Percentiles rank a stretch among this genome's conserved stretches.
These are phyloP conservation scores for Cucumis melo DNA, from an alignment of 306 rosid species.

Conservation along the genomic window DNA sequence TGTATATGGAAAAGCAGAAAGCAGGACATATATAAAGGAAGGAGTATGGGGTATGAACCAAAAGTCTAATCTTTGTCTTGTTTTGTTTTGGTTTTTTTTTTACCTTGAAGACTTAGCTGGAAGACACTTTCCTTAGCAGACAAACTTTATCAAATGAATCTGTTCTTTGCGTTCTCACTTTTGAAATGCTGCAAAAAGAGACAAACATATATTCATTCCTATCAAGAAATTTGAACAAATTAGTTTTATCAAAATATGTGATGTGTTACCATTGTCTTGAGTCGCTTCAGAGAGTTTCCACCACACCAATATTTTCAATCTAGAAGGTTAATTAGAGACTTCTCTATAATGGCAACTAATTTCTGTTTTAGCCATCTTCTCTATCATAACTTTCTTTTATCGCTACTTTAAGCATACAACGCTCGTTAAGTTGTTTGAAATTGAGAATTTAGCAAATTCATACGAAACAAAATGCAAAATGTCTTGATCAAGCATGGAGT, in stretches of 20 bases:
- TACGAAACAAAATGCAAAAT: no score
- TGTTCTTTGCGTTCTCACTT: not conserved
- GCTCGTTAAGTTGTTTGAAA: no score
- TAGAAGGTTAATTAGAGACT: not conserved
- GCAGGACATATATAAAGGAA: not conserved
- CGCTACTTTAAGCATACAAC: no score
- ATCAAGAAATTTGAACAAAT: not conserved
- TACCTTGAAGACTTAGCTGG: conserved; percentile 1
- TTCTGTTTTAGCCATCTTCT: not conserved
- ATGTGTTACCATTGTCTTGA: not conserved
- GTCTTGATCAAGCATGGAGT: no score
- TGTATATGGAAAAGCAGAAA: not conserved
- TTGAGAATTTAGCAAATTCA: no score
- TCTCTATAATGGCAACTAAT: not conserved
- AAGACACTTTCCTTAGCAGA: not conserved
- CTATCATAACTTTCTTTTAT: not conserved
- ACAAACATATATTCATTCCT: not conserved
- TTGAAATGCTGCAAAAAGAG: not conserved
- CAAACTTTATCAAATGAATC: not conserved
- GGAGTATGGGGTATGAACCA: not conserved
- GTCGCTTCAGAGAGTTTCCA: not conserved
- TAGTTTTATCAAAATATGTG: not conserved
- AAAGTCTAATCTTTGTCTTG: not conserved
- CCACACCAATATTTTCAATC: not conserved
- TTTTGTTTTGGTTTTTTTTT: not conserved